Percentiles rank a stretch among this genome's conserved stretches.
Conservation (phyloP, 169 alveolate species). For the Blepharisma undulans region DNA sequence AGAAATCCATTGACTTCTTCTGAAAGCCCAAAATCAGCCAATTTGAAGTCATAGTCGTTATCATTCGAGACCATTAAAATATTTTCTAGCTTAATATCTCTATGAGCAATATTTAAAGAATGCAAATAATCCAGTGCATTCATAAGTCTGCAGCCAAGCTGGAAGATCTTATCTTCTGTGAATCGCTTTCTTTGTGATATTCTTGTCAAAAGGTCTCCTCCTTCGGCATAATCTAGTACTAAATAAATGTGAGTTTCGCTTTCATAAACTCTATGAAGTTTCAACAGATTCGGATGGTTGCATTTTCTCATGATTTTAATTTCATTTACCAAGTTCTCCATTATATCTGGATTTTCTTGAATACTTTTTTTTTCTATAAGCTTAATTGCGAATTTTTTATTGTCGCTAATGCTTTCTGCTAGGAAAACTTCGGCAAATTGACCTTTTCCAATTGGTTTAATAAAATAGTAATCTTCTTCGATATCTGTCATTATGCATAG, state of each 20-base stretch:
- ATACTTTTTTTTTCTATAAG: no score
- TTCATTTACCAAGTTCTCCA: slow-evolving; percentile 48
- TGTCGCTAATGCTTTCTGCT: not conserved
- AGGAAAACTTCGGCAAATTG: not conserved
- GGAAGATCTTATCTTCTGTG: slow-evolving; percentile 86
- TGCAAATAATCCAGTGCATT: slow-evolving; percentile 89
- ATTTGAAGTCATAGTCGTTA: not conserved
- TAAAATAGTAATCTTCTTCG: not conserved
- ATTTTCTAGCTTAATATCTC: slow-evolving; percentile 59
- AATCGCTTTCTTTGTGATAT: slow-evolving; percentile 84
- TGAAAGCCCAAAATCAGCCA: slow-evolving; percentile 30
- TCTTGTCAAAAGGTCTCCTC: slow-evolving; percentile 90
- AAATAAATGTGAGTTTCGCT: slow-evolving; percentile 83
- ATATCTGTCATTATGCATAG: slow-evolving; percentile 9
- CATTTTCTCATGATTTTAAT: slow-evolving; percentile 81
- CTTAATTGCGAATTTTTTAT: not conserved
- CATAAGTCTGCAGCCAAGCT: slow-evolving; percentile 82
- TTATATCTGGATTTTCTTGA: not conserved
- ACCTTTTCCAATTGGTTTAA: slow-evolving; percentile 5
- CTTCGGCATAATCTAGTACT: slow-evolving; percentile 89
- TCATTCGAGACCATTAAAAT: not conserved
- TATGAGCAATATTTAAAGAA: slow-evolving; percentile 86
- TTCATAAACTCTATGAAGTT: slow-evolving; percentile 83
- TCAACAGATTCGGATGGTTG: slow-evolving; percentile 83
- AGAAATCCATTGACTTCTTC: not conserved